Evolutionary conservation across 306 rosid genomes (phyloP).

Genomic region (Echinosophora koreensis): DNA sequence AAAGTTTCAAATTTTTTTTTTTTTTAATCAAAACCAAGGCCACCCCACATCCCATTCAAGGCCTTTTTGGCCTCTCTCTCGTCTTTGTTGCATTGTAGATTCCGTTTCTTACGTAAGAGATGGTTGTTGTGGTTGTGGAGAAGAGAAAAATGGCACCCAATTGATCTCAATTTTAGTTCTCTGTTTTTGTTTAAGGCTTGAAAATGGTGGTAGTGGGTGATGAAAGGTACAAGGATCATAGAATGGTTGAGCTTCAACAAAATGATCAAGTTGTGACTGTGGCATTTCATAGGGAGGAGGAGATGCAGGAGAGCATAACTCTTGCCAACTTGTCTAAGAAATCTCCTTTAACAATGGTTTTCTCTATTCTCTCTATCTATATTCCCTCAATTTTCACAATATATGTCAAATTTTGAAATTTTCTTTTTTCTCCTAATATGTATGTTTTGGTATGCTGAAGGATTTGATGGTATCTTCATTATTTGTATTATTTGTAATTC

Average conservation of each 20-base stretch:
- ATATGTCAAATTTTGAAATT: neutral
- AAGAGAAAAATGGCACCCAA: conserved; percentile 1
- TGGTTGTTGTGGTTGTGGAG: conserved; percentile 11
- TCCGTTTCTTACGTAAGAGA: no score
- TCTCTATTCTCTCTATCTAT: conserved; percentile 36
- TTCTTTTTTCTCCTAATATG: neutral
- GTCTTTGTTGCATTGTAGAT: neutral
- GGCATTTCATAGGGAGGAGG: conserved; percentile 38
- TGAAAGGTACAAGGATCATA: conserved; percentile 30
- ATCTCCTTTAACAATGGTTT: conserved; percentile 51
- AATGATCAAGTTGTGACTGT: conserved; percentile 38
- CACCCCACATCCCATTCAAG: conserved; percentile 30
- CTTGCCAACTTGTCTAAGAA: conserved; percentile 44
- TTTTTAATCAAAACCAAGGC: conserved; percentile 24
- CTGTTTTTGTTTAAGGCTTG: neutral
- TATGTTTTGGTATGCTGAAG: conserved; percentile 9
- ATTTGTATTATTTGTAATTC: neutral
- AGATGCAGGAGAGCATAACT: conserved; percentile 36
- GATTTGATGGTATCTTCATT: neutral
- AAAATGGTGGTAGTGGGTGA: conserved; percentile 22
- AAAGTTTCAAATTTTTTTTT: neutral
- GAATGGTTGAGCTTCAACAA: neutral
- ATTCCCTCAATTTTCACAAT: neutral
- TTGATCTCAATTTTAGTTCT: neutral
- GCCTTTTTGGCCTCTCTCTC: conserved; percentile 6